phyloP scores from a whole-genome alignment of 495 filamentous ascomycete genomes.

The Trichoderma virens region DNA sequence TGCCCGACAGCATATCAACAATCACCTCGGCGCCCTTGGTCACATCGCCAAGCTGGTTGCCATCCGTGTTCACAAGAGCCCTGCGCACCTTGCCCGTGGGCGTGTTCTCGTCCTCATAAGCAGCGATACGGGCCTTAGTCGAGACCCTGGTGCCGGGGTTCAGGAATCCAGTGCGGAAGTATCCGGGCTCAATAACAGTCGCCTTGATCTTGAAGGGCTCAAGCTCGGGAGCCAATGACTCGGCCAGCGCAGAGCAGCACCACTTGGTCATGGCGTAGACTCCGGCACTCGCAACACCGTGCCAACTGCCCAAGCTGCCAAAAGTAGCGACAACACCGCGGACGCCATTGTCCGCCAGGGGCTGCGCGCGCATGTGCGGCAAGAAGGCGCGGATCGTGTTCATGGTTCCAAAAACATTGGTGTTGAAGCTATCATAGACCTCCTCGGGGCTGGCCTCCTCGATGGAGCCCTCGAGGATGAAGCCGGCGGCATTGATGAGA shows the following conservation, averaged over 20 bases:
- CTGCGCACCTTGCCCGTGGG: constrained; percentile 16
- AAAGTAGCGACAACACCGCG: constrained; percentile 34
- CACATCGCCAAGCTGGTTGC: constrained; percentile 37
- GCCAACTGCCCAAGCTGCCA: constrained; percentile 31
- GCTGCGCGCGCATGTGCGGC: constrained; percentile 35
- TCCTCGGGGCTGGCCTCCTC: constrained; percentile 36
- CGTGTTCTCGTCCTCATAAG: constrained; percentile 21
- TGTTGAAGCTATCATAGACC: constrained; percentile 31
- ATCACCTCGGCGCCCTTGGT: constrained; percentile 35
- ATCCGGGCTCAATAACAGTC: constrained; percentile 42
- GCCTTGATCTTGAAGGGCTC: constrained; percentile 36
- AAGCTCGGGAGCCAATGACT: constrained; percentile 33
- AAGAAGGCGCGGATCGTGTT: constrained; percentile 35
- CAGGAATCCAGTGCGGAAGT: constrained; percentile 31
- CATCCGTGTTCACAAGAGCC: constrained; percentile 19
- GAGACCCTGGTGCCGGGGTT: constrained; percentile 16
- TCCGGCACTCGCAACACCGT: constrained; percentile 18
- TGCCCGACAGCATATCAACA: constrained; percentile 35
- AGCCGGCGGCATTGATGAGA: constrained; percentile 32
- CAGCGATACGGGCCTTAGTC: constrained; percentile 23
- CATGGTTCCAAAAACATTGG: constrained; percentile 42
- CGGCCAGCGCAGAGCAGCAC: constrained; percentile 34
- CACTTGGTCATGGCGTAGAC: constrained; percentile 42
- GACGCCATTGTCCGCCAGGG: constrained; percentile 15
- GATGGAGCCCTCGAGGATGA: constrained; percentile 27